These are phyloP conservation scores for Lentinus polychrous DNA, from an alignment of 1,284 basidiomycete species.

Conservation along the genomic window DNA sequence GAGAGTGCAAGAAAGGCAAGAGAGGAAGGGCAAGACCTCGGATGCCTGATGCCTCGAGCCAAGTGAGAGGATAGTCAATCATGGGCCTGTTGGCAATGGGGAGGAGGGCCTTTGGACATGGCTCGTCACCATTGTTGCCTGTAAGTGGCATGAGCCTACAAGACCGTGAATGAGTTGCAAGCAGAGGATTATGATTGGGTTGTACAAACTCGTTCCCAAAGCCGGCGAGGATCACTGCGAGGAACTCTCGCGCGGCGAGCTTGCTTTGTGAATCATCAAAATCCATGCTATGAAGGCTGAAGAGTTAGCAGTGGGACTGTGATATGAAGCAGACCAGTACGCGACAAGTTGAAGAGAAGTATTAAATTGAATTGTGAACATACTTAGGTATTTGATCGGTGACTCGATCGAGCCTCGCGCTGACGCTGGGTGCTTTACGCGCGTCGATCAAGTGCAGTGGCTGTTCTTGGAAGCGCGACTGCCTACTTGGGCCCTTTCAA, in stretches of 20 bases:
- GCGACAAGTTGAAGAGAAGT: not conserved
- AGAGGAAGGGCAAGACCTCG: slow-evolving; percentile 47
- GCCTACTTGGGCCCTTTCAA: not conserved
- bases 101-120: slow-evolving; percentile 79
- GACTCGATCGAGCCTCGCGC: too few relatives aligned
- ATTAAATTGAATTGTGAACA: not conserved
- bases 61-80: slow-evolving; percentile 77
- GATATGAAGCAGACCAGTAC: not conserved
- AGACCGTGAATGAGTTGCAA: slow-evolving; percentile 17
- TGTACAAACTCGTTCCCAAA: slow-evolving; percentile 83
- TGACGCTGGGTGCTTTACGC: too few relatives aligned
- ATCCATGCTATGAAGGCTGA: slow-evolving; percentile 48
- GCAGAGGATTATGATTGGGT: slow-evolving; percentile 6
- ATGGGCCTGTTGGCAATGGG: slow-evolving; percentile 86
- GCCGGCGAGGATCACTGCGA: slow-evolving; percentile 79
- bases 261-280: slow-evolving; percentile 48
- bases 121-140: slow-evolving; percentile 64
- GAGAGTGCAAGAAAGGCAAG: slow-evolving; percentile 9
- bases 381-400: not conserved
- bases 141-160: slow-evolving; percentile 66
- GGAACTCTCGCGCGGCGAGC: slow-evolving; percentile 62
- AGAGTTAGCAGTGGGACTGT: not conserved
- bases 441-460: too few relatives aligned
- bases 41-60: slow-evolving; percentile 84
- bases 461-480: too few relatives aligned